Percentiles rank a stretch among this genome's conserved stretches.
These are phyloP conservation scores for Periconia sp. DNA, from an alignment of 2,329 filamentous ascomycete genomes.

Conservation along the genomic window DNA sequence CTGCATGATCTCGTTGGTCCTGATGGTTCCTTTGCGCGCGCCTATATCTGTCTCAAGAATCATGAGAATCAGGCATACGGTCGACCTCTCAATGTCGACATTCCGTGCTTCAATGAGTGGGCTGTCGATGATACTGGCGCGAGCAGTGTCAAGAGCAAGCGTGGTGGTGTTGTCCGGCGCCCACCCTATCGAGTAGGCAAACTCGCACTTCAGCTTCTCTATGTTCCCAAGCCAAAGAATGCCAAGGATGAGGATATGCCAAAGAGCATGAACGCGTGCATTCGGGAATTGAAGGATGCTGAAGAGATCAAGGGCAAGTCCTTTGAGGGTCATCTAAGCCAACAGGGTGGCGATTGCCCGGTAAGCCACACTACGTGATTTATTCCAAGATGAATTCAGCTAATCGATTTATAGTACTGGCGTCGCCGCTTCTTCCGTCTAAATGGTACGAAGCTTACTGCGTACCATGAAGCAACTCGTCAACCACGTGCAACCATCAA, in stretches of 20 bases:
- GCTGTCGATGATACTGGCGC: conserved; percentile 81
- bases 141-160: conserved; percentile 95
- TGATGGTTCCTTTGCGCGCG: conserved; percentile 91
- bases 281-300: conserved; percentile 89
- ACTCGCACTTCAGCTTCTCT: conserved; percentile 90
- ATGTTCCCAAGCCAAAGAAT: conserved; percentile 89
- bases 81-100: conserved; percentile 83
- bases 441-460: conserved; percentile 86
- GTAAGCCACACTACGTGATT: conserved; percentile 66
- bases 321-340: conserved; percentile 89
- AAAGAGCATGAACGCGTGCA: conserved; percentile 97
- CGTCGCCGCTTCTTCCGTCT: conserved; percentile 97
- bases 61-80: conserved; percentile 90
- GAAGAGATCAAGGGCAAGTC: conserved; percentile 78
- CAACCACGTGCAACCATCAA: conserved; percentile 98
- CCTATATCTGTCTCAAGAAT: conserved; percentile 92
- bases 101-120: conserved; percentile 99
- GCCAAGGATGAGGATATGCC: conserved; percentile 94
- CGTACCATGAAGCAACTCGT: conserved; percentile 92
- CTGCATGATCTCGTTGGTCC: conserved; percentile 85
- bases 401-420: conserved; percentile 74
- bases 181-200: conserved; percentile 98
- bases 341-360: conserved; percentile 96
- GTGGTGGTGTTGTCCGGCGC: conserved; percentile 71
- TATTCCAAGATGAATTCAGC: neutral